These are phyloP conservation scores for Ophiostoma sp. DNA, from an alignment of 2,329 filamentous ascomycete species.

Conservation along the genomic window DNA sequence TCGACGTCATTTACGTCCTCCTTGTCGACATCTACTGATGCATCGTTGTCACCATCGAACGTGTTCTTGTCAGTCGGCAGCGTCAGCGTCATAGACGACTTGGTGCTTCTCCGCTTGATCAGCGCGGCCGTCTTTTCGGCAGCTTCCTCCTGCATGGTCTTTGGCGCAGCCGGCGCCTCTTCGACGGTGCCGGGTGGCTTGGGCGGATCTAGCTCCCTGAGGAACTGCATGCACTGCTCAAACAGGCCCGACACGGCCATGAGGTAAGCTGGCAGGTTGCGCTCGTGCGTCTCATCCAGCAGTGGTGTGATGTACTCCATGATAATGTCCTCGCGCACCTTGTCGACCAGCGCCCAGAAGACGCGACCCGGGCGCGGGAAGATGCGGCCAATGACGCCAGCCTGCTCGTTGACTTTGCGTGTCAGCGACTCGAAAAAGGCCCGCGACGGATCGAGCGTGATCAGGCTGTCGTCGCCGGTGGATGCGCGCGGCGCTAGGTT, in stretches of 20 bases:
- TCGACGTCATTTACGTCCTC: constrained; percentile 15
- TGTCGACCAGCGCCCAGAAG: constrained; percentile 72
- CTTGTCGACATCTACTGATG: not conserved
- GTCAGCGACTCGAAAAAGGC: constrained; percentile 73
- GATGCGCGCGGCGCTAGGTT: not conserved
- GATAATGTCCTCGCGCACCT: constrained; percentile 76
- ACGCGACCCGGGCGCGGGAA: constrained; percentile 69
- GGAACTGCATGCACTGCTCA: constrained; percentile 76
- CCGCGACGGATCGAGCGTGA: constrained; percentile 74
- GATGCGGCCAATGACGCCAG: constrained; percentile 70
- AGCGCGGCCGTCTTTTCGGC: constrained; percentile 13
- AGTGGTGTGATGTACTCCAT: constrained; percentile 80
- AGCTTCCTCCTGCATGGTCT: constrained; percentile 8
- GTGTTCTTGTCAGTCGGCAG: not conserved
- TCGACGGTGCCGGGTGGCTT: constrained; percentile 41
- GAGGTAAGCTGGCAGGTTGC: constrained; percentile 70
- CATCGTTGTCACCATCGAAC: not conserved
- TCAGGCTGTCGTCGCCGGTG: constrained; percentile 45
- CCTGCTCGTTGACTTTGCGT: constrained; percentile 73
- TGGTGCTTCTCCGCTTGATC: constrained; percentile 16
- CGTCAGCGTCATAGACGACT: not conserved
- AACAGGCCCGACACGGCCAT: constrained; percentile 84
- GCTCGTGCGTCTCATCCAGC: constrained; percentile 79
- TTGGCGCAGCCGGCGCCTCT: not conserved
- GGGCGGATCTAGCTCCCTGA: constrained; percentile 63